Evolutionary conservation across 164 flowering plant genomes (phyloP).

Genomic region (Aristolochia californica): DNA sequence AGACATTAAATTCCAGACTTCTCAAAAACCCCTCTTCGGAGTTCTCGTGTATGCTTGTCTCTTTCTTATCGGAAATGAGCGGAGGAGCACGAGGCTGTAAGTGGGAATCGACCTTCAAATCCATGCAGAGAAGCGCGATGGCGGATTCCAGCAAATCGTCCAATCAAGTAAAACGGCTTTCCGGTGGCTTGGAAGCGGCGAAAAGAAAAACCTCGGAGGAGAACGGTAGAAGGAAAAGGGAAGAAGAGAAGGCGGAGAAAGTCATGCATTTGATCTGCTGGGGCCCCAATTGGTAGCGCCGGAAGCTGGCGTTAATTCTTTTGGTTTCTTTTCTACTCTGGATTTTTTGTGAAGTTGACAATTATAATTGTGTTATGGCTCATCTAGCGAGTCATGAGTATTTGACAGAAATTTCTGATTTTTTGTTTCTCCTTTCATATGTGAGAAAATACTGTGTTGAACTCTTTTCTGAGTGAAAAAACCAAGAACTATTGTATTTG

Average conservation of each 20-base stretch:
- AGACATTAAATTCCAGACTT: too few relatives aligned
- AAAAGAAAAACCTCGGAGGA: neutral
- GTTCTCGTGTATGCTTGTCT: too few relatives aligned
- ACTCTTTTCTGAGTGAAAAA: neutral
- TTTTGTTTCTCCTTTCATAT: neutral
- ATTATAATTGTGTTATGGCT: too few relatives aligned
- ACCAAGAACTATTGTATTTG: too few relatives aligned
- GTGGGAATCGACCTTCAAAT: slow-evolving; percentile 6
- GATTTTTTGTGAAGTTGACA: too few relatives aligned
- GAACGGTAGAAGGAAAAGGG: slow-evolving; percentile 6
- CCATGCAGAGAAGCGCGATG: slow-evolving; percentile 5
- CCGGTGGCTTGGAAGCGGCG: slow-evolving; percentile 1
- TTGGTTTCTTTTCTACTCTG: neutral
- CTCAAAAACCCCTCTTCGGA: too few relatives aligned
- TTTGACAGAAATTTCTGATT: neutral
- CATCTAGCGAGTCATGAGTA: neutral
- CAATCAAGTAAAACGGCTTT: slow-evolving; percentile 2
- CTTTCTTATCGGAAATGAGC: slow-evolving; percentile 6
- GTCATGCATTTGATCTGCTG: slow-evolving; percentile 22
- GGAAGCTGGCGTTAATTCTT: too few relatives aligned
- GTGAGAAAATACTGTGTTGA: neutral
- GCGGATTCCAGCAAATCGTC: slow-evolving; percentile 7
- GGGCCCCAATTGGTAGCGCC: slow-evolving; percentile 20
- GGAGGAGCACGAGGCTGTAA: slow-evolving; percentile 1
- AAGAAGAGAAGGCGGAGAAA: slow-evolving; percentile 13